phyloP scores from a whole-genome alignment of 106 monocot species.

The Ottelia alismoides region DNA sequence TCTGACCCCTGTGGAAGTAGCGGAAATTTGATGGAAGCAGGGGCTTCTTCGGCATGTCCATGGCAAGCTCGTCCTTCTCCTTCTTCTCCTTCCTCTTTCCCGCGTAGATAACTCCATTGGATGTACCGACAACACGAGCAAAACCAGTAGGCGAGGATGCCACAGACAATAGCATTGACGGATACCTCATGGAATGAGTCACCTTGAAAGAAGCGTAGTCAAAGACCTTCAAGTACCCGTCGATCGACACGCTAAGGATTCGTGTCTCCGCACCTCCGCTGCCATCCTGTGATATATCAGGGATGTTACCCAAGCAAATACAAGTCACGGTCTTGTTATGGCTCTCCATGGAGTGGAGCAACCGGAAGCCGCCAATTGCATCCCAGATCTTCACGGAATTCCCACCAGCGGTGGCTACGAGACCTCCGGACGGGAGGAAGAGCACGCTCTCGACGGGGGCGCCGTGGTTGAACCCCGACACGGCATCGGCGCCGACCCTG shows the following conservation, averaged over 20 bases:
- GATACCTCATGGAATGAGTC: constrained; percentile 80
- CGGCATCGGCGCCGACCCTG: constrained; percentile 26
- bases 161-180: constrained; percentile 69
- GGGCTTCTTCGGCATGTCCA: constrained; percentile 15
- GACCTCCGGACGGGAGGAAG: constrained; percentile 82
- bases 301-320: constrained; percentile 33
- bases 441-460: constrained; percentile 59
- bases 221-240: constrained; percentile 88
- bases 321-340: constrained; percentile 94
- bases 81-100: constrained; percentile 52
- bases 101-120: constrained; percentile 62
- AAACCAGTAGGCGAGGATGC: constrained; percentile 68
- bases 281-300: constrained; percentile 8
- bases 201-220: constrained; percentile 68
- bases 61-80: constrained; percentile 8
- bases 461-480: constrained; percentile 46
- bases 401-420: constrained; percentile 79
- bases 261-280: constrained; percentile 34
- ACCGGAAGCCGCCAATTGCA: constrained; percentile 62
- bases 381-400: constrained; percentile 86
- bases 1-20: constrained; percentile 70
- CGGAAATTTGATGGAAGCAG: constrained; percentile 29
- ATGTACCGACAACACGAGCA: constrained; percentile 54
- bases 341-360: constrained; percentile 68
- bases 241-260: constrained; percentile 73